Conservation (phyloP, 495 filamentous ascomycete species). For the Hyaloscypha bicolor region DNA sequence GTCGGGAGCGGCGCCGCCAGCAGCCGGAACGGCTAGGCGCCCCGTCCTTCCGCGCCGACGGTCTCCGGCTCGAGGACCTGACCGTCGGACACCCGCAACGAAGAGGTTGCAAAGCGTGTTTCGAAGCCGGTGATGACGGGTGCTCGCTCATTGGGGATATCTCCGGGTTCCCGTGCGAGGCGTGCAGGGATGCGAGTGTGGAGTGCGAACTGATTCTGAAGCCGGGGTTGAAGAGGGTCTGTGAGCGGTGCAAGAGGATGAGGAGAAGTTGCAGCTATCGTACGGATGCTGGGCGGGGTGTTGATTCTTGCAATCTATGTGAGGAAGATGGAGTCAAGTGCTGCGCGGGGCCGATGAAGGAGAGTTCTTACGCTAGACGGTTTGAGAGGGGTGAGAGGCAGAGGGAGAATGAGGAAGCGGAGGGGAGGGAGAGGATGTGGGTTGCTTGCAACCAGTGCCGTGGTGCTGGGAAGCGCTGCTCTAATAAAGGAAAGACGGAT, state of each 20-base stretch:
- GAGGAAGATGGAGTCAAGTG: constrained; percentile 7
- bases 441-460: constrained; percentile 25
- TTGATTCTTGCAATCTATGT: constrained; percentile 16
- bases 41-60: constrained; percentile 17
- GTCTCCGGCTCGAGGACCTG: constrained; percentile 19
- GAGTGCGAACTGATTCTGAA: constrained; percentile 27
- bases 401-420: not conserved
- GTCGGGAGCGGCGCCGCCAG: not conserved
- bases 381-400: not conserved
- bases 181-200: constrained; percentile 20
- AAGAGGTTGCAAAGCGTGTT: constrained; percentile 29
- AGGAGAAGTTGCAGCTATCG: constrained; percentile 15
- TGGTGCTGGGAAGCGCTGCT: not conserved
- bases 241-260: constrained; percentile 23
- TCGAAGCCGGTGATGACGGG: constrained; percentile 18
- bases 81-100: constrained; percentile 22
- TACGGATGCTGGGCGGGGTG: constrained; percentile 12
- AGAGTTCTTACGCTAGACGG: constrained; percentile 10
- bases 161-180: constrained; percentile 20
- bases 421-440: constrained; percentile 7
- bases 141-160: constrained; percentile 25
- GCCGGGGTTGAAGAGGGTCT: constrained; percentile 21
- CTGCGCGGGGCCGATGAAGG: not conserved
- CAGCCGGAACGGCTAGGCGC: not conserved
- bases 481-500: constrained; percentile 9